These are phyloP conservation scores for Anastatica hierochuntica DNA, from an alignment of 345 rosid genomes.

Conservation along the genomic window DNA sequence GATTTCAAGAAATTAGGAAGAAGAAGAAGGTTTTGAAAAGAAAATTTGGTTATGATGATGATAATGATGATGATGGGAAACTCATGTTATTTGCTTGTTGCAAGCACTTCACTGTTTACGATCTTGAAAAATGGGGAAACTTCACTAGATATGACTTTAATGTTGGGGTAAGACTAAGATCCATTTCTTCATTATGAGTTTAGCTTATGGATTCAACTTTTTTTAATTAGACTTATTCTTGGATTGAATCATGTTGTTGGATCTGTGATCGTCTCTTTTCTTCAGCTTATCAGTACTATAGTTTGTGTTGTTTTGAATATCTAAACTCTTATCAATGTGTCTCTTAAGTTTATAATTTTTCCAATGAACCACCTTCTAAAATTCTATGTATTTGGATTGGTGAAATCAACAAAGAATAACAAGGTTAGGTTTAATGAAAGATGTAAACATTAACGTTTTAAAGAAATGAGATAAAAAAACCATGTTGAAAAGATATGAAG, in stretches of 20 bases:
- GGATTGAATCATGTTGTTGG: neutral
- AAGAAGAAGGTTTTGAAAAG: slow-evolving; percentile 15
- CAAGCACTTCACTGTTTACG: slow-evolving; percentile 88
- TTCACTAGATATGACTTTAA: slow-evolving; percentile 75
- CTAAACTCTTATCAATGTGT: no score
- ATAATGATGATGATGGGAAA: slow-evolving; percentile 28
- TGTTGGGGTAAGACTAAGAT: slow-evolving; percentile 50
- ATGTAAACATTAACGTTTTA: no score
- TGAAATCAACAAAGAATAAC: no score
- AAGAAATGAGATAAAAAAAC: no score
- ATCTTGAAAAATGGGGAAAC: slow-evolving; percentile 70
- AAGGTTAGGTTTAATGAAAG: no score
- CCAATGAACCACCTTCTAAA: no score
- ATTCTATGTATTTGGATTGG: no score
- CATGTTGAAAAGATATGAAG: no score
- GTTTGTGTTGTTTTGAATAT: no score
- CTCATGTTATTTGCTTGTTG: slow-evolving; percentile 94
- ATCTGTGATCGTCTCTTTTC: neutral
- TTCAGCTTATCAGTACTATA: no score
- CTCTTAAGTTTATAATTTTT: no score
- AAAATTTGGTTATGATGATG: slow-evolving; percentile 19
- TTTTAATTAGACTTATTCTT: neutral
- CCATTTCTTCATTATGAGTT: neutral
- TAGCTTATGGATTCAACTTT: neutral
- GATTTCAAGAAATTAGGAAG: slow-evolving; percentile 50